Evolutionary conservation across 108 stramenopile genomes (phyloP), one percentile per base, ranked within the genome.

Genomic region (Chaetoceros tenuissimus): DNA sequence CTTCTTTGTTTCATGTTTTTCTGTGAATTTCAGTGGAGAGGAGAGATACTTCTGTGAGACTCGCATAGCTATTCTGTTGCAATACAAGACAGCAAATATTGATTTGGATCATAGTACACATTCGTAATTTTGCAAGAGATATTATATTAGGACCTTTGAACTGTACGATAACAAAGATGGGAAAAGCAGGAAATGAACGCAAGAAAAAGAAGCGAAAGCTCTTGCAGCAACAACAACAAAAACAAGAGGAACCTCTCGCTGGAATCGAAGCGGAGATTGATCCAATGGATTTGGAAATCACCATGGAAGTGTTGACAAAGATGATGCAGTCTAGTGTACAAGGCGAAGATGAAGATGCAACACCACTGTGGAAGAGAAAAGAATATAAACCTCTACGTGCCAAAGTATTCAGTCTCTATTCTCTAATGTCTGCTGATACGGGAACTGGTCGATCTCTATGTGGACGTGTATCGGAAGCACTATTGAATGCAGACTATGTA

Each of bases 301-400:
- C 49, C 44, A 55, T 55, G 54, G 48, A 49, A 49, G 54, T 55
- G 0, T 55, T 50, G 18, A 47, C 54, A 55, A 55, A 47, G 46
- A 55, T 55, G 54, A 55, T 47, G 54, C 48, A 55, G 44, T 21
- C 54, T 40, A n/a, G 54, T 55, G n/a, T n/a, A n/a, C n/a, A n/a
- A n/a, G 54, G 46, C 21, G 53, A 21, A 17, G 53, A 54, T 44
- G 46, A 47, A 16, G 48, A 55, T 7, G 45, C 54, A 18, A 55
- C 54, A 18, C 54, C 48, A 3, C 18, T 55, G 44, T 55, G 48
- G 48, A 47, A 50, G 16, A 16, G 48, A 50, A 50, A 49, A 21
- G 54, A 47, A 17, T 49, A 55, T 21, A 55, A 50, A 50, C 49
- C 49, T 2, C 49, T 50, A 24, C n/a, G 49, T 29, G 21, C 49